phyloP scores from a whole-genome alignment of 352 stramenopile genomes.

The Pythium aristosporum region DNA sequence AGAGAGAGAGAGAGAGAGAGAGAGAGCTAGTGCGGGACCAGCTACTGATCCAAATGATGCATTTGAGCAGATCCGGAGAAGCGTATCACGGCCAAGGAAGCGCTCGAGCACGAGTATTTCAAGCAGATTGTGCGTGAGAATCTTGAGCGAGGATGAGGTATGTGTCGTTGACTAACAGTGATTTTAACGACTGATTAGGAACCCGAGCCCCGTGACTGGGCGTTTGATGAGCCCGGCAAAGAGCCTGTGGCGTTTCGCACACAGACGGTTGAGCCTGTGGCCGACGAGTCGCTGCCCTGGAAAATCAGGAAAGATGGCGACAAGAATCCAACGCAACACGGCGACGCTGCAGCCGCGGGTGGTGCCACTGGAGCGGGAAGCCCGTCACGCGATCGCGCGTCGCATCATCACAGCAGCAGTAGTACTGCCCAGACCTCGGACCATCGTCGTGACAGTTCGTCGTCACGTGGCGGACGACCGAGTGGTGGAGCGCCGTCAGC shows the following conservation, averaged over 20 bases:
- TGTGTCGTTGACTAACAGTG: background rate
- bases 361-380: slow-evolving; percentile 1
- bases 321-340: slow-evolving; percentile 6
- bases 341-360: background rate
- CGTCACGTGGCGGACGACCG: slow-evolving; percentile 10
- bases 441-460: slow-evolving; percentile 27
- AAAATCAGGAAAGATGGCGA: slow-evolving; percentile 57
- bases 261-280: slow-evolving; percentile 73
- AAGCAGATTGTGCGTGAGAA: slow-evolving; percentile 69
- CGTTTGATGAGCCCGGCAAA: slow-evolving; percentile 85
- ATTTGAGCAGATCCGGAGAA: slow-evolving; percentile 24
- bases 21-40: too few relatives aligned
- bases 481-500: slow-evolving; percentile 2
- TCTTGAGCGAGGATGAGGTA: background rate
- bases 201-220: slow-evolving; percentile 81
- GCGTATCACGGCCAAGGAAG: slow-evolving; percentile 90
- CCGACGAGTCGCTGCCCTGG: slow-evolving; percentile 72
- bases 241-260: slow-evolving; percentile 85
- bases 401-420: slow-evolving; percentile 33
- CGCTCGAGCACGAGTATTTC: slow-evolving; percentile 94
- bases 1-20: too few relatives aligned
- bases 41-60: background rate
- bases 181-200: slow-evolving; percentile 39
- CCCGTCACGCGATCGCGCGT: slow-evolving; percentile 28
- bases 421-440: background rate